Base-by-base conservation (phyloP, 371 early-diverging fungal genomes). In the Dichotomocladium elegans region DNA sequence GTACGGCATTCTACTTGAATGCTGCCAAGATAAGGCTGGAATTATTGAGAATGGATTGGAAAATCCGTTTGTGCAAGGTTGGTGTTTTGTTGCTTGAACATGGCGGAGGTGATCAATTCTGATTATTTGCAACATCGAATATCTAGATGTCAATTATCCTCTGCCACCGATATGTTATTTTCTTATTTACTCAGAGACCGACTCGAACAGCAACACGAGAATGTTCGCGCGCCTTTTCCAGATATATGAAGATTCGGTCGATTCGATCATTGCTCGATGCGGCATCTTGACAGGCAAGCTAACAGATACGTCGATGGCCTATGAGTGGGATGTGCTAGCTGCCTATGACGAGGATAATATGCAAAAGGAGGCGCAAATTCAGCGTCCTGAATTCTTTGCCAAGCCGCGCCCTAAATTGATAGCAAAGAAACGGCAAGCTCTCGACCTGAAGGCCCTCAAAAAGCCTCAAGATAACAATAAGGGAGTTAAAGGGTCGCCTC, bases 331-430 rank as follows among this genome's bases (percentile, higher is more conserved):
- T 25, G 1, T 35, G 29, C 22, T 48, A 8, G 31, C 35, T 14
- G 49, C 49, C 3, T 9, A 31, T 21, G 49, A 48, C 17, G 26
- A 48, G 15, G 49, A 48, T 24, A 33, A 22, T 2, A 22, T 22
- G 24, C 25, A 48, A 33, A 48, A 33, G 19, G 35, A 48, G 26
- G 24, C 25, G 22, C 49, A 48, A 25, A 25, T 48, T 12, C 37
- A 48, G 26, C 49, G 49, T 1, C 49, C 49, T 24, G 49, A 48
- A 21, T 48, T 48, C 22, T 48, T 48, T 21, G 49, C 49, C 35
- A 48, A 48, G 24, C 49, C 49, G 26, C 30, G 49, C 15, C 49
- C 49, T 14, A 48, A 48, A 4, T 31, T 31, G 9, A 31, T 48
- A 5, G 31, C 49, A 8, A 48, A 48, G 26, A 48, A 48, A 15